phyloP scores from a whole-genome alignment of 2,329 filamentous ascomycete species.

The Ambrosiella beaveri region DNA sequence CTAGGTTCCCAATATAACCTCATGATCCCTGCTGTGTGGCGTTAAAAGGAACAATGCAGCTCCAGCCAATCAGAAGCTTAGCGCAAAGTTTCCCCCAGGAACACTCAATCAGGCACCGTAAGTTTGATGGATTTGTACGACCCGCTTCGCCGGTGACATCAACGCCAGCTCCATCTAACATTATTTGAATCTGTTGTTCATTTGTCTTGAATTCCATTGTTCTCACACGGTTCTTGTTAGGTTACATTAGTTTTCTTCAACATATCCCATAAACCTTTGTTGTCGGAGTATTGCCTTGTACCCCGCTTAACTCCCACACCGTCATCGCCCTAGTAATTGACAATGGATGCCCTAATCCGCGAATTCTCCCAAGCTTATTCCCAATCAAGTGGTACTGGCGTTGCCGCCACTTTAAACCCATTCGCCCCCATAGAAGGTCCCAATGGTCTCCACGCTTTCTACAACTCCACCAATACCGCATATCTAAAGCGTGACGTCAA shows the following conservation, averaged over 20 bases:
- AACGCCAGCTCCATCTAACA: too few species aligned
- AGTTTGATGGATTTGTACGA: neutral
- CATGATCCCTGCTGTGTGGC: neutral
- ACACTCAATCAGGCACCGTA: neutral
- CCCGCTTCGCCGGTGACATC: neutral
- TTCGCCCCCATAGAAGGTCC: constrained; percentile 44
- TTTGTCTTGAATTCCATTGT: too few species aligned
- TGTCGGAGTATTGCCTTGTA: neutral
- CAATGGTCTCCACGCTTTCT: constrained; percentile 50
- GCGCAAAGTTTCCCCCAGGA: constrained; percentile 4
- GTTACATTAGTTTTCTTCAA: neutral
- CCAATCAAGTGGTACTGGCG: constrained; percentile 47
- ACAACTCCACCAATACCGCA: constrained; percentile 49
- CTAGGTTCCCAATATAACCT: neutral
- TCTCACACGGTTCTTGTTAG: too few species aligned
- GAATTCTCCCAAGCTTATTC: constrained; percentile 56
- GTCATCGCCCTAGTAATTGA: neutral
- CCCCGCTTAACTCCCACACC: neutral
- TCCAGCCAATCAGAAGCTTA: constrained; percentile 5
- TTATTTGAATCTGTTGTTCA: too few species aligned
- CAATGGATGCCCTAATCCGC: constrained; percentile 52
- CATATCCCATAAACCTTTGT: neutral
- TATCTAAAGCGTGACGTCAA: constrained; percentile 53
- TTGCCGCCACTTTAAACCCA: constrained; percentile 62
- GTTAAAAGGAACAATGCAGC: neutral